Conservation (phyloP, 257 asterid genomes). For the Schizonepeta tenuifolia region DNA sequence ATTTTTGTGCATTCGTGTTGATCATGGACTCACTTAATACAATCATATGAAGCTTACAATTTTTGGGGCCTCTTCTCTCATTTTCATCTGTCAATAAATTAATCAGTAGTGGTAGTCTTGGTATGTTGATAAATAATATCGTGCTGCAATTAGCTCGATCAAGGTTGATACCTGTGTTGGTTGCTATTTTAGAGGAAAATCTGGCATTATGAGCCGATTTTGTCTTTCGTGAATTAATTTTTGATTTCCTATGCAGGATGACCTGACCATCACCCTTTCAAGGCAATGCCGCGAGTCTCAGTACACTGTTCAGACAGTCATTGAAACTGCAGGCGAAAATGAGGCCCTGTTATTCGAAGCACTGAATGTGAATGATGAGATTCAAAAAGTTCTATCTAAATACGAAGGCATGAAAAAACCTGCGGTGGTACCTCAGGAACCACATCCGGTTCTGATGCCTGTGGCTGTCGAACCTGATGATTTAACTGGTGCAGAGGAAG, state of each 20-base stretch:
- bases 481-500: slow-evolving; percentile 55
- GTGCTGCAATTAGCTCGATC: background rate
- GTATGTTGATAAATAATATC: background rate
- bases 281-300: slow-evolving; percentile 85
- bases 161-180: slow-evolving; percentile 8
- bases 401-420: slow-evolving; percentile 75
- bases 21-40: no score
- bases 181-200: background rate
- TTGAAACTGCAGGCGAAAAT: slow-evolving; percentile 77
- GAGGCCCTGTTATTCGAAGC: slow-evolving; percentile 96
- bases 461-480: slow-evolving; percentile 76
- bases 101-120: background rate
- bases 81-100: background rate
- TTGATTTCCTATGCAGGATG: slow-evolving; percentile 59
- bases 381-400: slow-evolving; percentile 72
- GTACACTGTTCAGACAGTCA: slow-evolving; percentile 67
- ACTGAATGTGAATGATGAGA: slow-evolving; percentile 84
- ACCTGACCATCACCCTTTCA: slow-evolving; percentile 70
- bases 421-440: slow-evolving; percentile 49
- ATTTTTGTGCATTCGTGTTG: slow-evolving; percentile 4
- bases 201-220: background rate
- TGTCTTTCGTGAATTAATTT: slow-evolving; percentile 2
- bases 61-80: background rate
- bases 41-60: background rate
- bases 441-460: slow-evolving; percentile 79